Base-by-base conservation (phyloP, 257 asterid genomes). In the Jasminum sambac region DNA sequence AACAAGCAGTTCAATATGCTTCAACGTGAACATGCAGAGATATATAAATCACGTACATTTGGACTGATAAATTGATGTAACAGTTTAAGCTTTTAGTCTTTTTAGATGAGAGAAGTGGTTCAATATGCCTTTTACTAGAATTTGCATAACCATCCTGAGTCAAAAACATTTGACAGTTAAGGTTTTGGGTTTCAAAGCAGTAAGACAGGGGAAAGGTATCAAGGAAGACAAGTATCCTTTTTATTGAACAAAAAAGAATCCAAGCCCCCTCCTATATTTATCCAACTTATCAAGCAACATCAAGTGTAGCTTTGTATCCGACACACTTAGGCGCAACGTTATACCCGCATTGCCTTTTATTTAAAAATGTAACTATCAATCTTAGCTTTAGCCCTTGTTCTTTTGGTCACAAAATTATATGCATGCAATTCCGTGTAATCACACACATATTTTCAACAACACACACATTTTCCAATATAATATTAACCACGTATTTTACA, bases 91-190 rank as follows among this genome's bases (percentile, higher is more conserved):
- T n/a, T n/a, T n/a, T n/a, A n/a, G n/a, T n/a, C n/a, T n/a, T n/a
- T n/a, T n/a, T n/a, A n/a, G n/a, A n/a, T n/a, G n/a, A n/a, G n/a
- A n/a, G n/a, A n/a, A n/a, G n/a, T n/a, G n/a, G n/a, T n/a, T n/a
- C n/a, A n/a, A n/a, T n/a, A n/a, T n/a, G n/a, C n/a, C n/a, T n/a
- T 8, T 19, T 10, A 21, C 34, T 21, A 55, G 13, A 55, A 23
- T 23, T 55, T 55, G 36, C 67, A 38, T n/a, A 42, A 65, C 16
- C 39, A 3, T 11, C 23, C 44, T 4, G 5, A 10, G 19, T 24
- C 21, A 52, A 60, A 48, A 26, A 40, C 26, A 61, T 17, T 60
- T 74, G 12, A 57, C 21, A 44, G 70, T 38, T 66, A 9, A 5
- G 23, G 11, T 55, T 23, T 2, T 55, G 62, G 36, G 21, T 23